phyloP scores from a whole-genome alignment of 179 eudicot species.

The Drosera spatulata region DNA sequence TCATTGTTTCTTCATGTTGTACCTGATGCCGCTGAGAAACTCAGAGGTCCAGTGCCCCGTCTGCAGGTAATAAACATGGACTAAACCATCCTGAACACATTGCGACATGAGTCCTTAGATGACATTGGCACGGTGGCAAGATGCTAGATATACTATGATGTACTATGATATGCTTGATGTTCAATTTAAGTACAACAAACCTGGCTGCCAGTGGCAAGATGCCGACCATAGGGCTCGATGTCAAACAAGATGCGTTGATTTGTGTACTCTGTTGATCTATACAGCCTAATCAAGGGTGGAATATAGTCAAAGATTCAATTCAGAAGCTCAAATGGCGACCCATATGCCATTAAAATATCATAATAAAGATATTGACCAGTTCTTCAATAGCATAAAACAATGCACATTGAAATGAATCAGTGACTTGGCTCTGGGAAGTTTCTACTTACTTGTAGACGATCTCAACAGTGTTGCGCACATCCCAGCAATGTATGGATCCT shows the following conservation, averaged over 20 bases:
- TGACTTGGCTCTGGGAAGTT: neutral
- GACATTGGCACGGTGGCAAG: no score
- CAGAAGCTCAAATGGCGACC: neutral
- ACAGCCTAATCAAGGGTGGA: constrained; percentile 32
- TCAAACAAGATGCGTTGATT: constrained; percentile 91
- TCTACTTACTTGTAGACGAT: constrained; percentile 82
- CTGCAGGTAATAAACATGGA: constrained; percentile 88
- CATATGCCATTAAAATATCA: neutral
- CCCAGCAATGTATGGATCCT: constrained; percentile 99
- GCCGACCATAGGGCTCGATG: constrained; percentile 78
- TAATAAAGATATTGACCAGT: no score
- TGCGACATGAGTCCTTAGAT: neutral
- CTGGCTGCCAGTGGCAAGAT: constrained; percentile 98
- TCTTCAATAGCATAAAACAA: no score
- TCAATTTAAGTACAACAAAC: constrained; percentile 23
- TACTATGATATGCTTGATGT: no score
- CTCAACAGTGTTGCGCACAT: constrained; percentile 86
- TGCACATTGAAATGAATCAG: neutral
- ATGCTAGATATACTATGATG: neutral
- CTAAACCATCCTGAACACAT: constrained; percentile 68
- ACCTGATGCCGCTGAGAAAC: constrained; percentile 95
- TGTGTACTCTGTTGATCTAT: constrained; percentile 80
- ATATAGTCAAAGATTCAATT: neutral
- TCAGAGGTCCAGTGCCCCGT: constrained; percentile 94
- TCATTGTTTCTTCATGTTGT: neutral